These are phyloP conservation scores for Chalaropsis thielavioides DNA, from an alignment of 2,329 filamentous ascomycete species.

Conservation along the genomic window DNA sequence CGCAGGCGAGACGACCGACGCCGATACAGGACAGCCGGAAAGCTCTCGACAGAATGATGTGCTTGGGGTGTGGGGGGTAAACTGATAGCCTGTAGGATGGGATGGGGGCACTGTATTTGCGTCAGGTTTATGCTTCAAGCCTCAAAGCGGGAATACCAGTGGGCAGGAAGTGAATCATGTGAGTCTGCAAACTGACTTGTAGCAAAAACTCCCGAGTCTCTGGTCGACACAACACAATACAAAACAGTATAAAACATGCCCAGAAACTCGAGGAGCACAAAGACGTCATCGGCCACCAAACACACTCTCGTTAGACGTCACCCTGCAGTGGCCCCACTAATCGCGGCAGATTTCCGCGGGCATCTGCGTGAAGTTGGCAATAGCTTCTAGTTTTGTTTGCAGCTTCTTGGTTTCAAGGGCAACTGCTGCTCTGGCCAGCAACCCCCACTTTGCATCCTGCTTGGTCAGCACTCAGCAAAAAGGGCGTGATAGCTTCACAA, in stretches of 20 bases:
- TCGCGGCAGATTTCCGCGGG: not conserved
- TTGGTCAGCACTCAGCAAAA: not conserved
- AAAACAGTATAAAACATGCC: too few species aligned
- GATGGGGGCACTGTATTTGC: not conserved
- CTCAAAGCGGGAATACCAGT: not conserved
- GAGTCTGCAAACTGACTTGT: too few species aligned
- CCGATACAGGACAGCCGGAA: not conserved
- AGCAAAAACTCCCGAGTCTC: too few species aligned
- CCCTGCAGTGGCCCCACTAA: not conserved
- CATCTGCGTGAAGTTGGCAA: not conserved
- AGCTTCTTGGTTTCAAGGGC: not conserved
- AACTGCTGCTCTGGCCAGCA: not conserved
- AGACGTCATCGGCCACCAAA: not conserved
- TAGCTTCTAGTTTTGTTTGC: not conserved
- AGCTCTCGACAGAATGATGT: not conserved
- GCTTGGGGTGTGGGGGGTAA: constrained; percentile 1
- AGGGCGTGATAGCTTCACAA: not conserved
- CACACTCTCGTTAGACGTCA: not conserved
- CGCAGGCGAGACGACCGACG: not conserved
- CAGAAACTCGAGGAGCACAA: too few species aligned
- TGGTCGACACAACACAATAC: too few species aligned
- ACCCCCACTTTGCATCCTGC: not conserved
- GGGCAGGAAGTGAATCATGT: too few species aligned
- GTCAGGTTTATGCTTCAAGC: not conserved
- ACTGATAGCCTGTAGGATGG: not conserved